phyloP scores from a whole-genome alignment of 345 rosid species.

The Gossypium thurberi region DNA sequence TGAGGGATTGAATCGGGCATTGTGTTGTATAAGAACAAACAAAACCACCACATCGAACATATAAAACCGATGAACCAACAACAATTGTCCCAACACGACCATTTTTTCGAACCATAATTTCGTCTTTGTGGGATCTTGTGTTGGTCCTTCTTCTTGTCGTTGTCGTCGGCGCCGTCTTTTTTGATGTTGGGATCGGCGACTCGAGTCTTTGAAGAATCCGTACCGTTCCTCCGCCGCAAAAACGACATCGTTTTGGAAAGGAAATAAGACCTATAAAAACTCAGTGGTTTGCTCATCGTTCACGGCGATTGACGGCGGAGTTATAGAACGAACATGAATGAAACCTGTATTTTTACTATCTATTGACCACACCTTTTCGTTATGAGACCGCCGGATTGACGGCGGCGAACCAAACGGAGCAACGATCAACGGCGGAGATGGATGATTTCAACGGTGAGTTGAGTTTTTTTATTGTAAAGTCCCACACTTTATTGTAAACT shows the following conservation, averaged over 20 bases:
- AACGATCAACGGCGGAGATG: background rate
- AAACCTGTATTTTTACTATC: background rate
- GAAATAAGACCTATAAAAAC: background rate
- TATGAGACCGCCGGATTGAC: background rate
- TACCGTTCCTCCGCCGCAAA: constrained; percentile 31
- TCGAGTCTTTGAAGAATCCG: constrained; percentile 6
- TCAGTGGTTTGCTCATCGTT: background rate
- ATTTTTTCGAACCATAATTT: background rate
- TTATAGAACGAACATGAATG: background rate
- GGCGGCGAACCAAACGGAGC: background rate
- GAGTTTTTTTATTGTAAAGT: too few species aligned
- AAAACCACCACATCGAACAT: background rate
- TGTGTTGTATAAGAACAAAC: background rate
- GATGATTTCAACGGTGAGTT: background rate
- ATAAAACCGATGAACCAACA: background rate
- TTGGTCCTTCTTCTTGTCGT: background rate
- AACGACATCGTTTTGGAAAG: constrained; percentile 24
- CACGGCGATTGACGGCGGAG: constrained; percentile 1
- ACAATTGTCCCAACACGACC: constrained; percentile 4
- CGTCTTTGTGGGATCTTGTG: background rate
- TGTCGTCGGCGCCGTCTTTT: background rate
- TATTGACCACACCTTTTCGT: background rate
- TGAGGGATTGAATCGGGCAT: background rate
- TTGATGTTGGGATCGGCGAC: constrained; percentile 3
- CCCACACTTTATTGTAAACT: too few species aligned